A percentile compares a stretch with the other conserved stretches of the same genome.
phyloP scores from a whole-genome alignment of 306 rosid species.

The Arachis stenosperma region DNA sequence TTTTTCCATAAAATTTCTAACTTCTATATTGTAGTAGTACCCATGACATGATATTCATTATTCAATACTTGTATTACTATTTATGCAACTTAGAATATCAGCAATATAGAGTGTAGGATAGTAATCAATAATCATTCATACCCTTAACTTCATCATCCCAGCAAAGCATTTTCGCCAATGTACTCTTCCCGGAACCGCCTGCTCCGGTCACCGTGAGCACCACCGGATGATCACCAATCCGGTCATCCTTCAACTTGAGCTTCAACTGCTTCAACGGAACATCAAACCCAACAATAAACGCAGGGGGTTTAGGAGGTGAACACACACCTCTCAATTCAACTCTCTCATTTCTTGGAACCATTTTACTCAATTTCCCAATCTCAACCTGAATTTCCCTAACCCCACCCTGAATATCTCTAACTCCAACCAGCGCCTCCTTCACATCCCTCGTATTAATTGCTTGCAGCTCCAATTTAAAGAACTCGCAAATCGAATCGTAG shows the following conservation, averaged over 20 bases:
- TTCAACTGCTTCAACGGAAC: constrained; percentile 52
- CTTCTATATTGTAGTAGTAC: too few relatives aligned
- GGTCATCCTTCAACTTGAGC: constrained; percentile 40
- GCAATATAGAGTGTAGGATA: too few relatives aligned
- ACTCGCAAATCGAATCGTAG: constrained; percentile 21
- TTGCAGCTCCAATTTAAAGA: constrained; percentile 33
- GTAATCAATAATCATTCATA: constrained; percentile 8
- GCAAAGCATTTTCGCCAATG: constrained; percentile 54
- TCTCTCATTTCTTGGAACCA: constrained; percentile 10
- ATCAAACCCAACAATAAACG: constrained; percentile 55
- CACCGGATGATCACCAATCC: constrained; percentile 12
- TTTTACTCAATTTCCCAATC: too few relatives aligned
- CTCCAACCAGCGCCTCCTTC: background rate
- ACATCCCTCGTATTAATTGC: constrained; percentile 23
- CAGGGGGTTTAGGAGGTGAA: constrained; percentile 45
- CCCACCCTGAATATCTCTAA: background rate
- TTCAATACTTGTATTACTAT: too few relatives aligned
- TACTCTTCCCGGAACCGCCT: constrained; percentile 62
- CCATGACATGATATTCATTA: too few relatives aligned
- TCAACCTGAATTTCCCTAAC: background rate
- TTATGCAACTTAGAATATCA: too few relatives aligned
- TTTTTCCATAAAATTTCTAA: too few relatives aligned
- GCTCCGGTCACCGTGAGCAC: constrained; percentile 52
- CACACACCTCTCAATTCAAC: constrained; percentile 33
- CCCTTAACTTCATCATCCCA: constrained; percentile 52